These are phyloP conservation scores for Exidia glandulosa DNA, from an alignment of 768 basidiomycete species.

Conservation along the genomic window DNA sequence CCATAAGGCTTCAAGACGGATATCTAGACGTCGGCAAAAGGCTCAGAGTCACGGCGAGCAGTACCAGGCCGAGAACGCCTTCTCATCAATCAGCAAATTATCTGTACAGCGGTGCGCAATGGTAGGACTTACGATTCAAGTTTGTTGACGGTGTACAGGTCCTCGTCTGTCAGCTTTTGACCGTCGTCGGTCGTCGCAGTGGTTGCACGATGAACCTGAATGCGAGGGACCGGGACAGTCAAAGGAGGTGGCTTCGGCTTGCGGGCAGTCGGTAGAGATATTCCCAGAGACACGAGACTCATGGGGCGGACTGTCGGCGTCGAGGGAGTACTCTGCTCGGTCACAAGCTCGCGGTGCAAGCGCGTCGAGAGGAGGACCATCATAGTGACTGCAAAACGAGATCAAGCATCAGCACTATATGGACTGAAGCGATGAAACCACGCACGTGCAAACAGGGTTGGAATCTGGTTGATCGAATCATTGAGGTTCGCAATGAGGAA, in stretches of 20 bases:
- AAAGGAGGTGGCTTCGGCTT: background rate
- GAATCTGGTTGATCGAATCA: background rate
- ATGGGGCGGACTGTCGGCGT: background rate
- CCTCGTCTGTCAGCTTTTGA: background rate
- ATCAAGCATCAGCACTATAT: no score
- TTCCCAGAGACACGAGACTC: background rate
- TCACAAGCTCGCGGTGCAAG: background rate
- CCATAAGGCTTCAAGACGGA: no score
- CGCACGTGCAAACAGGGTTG: background rate
- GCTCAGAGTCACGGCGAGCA: background rate
- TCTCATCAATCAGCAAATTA: no score
- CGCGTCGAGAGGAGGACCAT: background rate
- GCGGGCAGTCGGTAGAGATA: background rate
- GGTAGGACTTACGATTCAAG: no score
- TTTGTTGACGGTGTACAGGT: background rate
- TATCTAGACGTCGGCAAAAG: background rate
- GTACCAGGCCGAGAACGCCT: background rate
- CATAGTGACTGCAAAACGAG: background rate
- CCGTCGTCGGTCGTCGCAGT: background rate
- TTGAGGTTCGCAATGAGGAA: background rate
- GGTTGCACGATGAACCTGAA: background rate
- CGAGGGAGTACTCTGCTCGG: background rate
- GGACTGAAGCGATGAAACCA: no score
- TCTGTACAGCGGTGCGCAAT: no score
- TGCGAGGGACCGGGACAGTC: background rate